These are phyloP conservation scores for thale cress (Arabidopsis thaliana) DNA, from an alignment of 345 rosid species.

Conservation along the genomic window TAIR10.1 NC_003074.8:21705001-21705500, in stretches of 20 bases:
- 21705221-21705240: slow-evolving; percentile 73
- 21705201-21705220: slow-evolving; percentile 66
- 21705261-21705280: slow-evolving; percentile 73
- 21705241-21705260: slow-evolving; percentile 85
- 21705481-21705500: slow-evolving; percentile 4
- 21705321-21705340: slow-evolving; percentile 6
- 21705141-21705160: slow-evolving; percentile 14
- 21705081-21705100: slow-evolving; percentile 9
- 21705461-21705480: slow-evolving; percentile 8
- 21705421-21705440: slow-evolving; percentile 39
- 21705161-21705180: neutral
- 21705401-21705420: slow-evolving; percentile 38
- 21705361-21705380: slow-evolving; percentile 21
- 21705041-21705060: neutral
- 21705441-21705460: slow-evolving; percentile 32
- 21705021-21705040: neutral
- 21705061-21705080: slow-evolving; percentile 5
- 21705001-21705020: slow-evolving; percentile 26
- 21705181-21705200: slow-evolving; percentile 4
- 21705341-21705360: slow-evolving; percentile 12
- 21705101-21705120: slow-evolving; percentile 1
- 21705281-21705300: slow-evolving; percentile 81
- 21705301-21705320: slow-evolving; percentile 75
- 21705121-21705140: slow-evolving; percentile 10
- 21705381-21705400: neutral